Conservation (phyloP, 768 basidiomycete species). For the Leccinum subgranulosum region DNA sequence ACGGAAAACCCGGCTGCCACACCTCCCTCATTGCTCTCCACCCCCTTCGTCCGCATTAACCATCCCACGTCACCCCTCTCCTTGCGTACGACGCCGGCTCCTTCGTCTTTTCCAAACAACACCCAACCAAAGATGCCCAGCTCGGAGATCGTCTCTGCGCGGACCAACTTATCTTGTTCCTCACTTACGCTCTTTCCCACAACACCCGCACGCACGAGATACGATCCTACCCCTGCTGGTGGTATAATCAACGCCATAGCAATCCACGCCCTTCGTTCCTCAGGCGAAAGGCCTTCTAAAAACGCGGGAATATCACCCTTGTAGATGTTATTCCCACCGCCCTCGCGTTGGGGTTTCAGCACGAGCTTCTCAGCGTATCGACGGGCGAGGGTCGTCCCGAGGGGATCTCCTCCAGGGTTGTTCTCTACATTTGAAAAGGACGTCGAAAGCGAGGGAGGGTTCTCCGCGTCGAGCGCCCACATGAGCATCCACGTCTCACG, state of each 20-base stretch:
- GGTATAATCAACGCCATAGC: constrained; percentile 92
- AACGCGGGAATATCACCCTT: constrained; percentile 76
- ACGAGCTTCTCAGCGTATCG: constrained; percentile 56
- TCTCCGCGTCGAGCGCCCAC: constrained; percentile 63
- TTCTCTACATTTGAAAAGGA: no score
- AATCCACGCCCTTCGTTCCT: constrained; percentile 84
- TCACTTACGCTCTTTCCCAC: neutral
- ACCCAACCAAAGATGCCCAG: constrained; percentile 91
- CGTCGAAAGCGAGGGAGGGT: neutral
- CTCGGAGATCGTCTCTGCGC: constrained; percentile 79
- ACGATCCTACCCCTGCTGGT: constrained; percentile 63
- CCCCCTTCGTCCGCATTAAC: constrained; percentile 86
- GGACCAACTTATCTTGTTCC: constrained; percentile 34
- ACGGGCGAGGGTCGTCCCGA: constrained; percentile 22
- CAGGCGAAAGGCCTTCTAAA: constrained; percentile 55
- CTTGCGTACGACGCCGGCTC: constrained; percentile 31
- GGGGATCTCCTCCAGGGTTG: no score
- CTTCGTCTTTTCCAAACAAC: constrained; percentile 57
- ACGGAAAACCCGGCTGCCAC: constrained; percentile 62
- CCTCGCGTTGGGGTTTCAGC: constrained; percentile 97
- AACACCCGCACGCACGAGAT: constrained; percentile 54
- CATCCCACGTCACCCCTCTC: constrained; percentile 74
- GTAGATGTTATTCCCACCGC: constrained; percentile 96
- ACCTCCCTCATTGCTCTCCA: constrained; percentile 73
- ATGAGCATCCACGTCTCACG: constrained; percentile 83